Evolutionary conservation across 768 basidiomycete species (phyloP).

Genomic region (Dioszegia hungarica): DNA sequence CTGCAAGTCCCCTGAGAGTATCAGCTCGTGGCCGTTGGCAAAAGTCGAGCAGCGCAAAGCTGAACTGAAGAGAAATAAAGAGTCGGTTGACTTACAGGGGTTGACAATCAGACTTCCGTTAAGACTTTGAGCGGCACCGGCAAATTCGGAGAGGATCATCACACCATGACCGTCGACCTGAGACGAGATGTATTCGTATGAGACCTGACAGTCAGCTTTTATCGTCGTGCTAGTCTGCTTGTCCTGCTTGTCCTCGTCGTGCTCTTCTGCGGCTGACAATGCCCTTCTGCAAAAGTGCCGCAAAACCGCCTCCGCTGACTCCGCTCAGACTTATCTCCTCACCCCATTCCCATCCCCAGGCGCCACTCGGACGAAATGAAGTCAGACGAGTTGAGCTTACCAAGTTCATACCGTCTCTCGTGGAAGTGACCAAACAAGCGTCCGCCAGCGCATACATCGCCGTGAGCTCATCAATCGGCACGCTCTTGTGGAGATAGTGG

Average conservation of each 20-base stretch:
- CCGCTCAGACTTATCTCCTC: background rate
- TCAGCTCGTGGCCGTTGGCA: background rate
- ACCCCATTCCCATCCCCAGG: too few species aligned
- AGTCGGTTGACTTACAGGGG: conserved; percentile 53
- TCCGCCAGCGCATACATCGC: conserved; percentile 97
- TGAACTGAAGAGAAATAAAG: background rate
- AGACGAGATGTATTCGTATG: conserved; percentile 96
- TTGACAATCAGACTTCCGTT: conserved; percentile 97
- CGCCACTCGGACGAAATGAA: too few species aligned
- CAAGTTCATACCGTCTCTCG: conserved; percentile 97
- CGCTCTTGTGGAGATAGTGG: conserved; percentile 96
- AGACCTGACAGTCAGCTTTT: conserved; percentile 59
- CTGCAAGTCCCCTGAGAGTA: conserved; percentile 73
- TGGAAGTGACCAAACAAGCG: conserved; percentile 90
- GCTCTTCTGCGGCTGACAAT: too few species aligned
- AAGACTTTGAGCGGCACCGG: conserved; percentile 90
- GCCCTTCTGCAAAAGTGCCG: too few species aligned
- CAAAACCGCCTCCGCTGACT: too few species aligned
- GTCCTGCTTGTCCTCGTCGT: background rate
- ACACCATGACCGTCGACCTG: conserved; percentile 89
- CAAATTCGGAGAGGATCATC: conserved; percentile 97
- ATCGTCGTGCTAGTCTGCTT: too few species aligned
- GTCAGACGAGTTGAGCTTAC: conserved; percentile 60
- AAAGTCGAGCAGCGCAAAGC: background rate
- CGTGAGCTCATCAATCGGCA: conserved; percentile 88